phyloP scores from a whole-genome alignment of 2,329 filamentous ascomycete genomes.

The Stagonosporopsis tanaceti region DNA sequence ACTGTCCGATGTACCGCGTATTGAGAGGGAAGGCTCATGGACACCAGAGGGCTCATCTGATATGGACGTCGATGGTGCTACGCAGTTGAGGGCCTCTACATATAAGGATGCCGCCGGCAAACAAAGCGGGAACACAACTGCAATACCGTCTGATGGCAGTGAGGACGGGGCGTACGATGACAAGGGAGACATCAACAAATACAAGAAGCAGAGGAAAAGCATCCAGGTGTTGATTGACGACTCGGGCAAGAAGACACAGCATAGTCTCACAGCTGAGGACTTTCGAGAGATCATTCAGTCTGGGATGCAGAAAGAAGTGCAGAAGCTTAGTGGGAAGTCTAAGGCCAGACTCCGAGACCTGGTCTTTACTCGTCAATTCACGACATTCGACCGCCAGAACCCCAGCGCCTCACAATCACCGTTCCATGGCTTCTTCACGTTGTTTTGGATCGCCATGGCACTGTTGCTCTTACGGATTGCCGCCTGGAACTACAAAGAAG shows the following conservation, averaged over 20 bases:
- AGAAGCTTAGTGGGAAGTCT: slow-evolving; percentile 42
- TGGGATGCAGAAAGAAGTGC: slow-evolving; percentile 54
- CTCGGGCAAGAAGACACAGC: slow-evolving; percentile 56
- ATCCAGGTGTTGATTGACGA: slow-evolving; percentile 58
- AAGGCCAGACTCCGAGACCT: slow-evolving; percentile 61
- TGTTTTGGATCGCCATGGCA: slow-evolving; percentile 77
- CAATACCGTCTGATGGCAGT: slow-evolving; percentile 36
- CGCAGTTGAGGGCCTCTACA: slow-evolving; percentile 48
- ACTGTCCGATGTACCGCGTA: slow-evolving; percentile 30
- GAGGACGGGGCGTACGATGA: slow-evolving; percentile 20
- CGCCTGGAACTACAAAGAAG: slow-evolving; percentile 71
- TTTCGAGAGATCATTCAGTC: slow-evolving; percentile 56
- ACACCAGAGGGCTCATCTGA: slow-evolving; percentile 35
- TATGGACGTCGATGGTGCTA: slow-evolving; percentile 54
- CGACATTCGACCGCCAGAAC: slow-evolving; percentile 78
- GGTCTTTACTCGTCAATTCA: slow-evolving; percentile 76
- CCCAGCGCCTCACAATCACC: slow-evolving; percentile 69
- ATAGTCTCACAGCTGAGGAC: slow-evolving; percentile 60
- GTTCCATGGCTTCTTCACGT: slow-evolving; percentile 80
- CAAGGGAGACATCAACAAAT: slow-evolving; percentile 9
- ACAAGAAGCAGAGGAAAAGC: slow-evolving; percentile 47
- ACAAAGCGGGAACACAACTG: slow-evolving; percentile 36
- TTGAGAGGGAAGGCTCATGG: slow-evolving; percentile 36
- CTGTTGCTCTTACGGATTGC: slow-evolving; percentile 73
- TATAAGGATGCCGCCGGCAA: slow-evolving; percentile 48